Base-by-base conservation (phyloP, 2,329 filamentous ascomycete genomes). In the Talaromyces rugulosus region DNA sequence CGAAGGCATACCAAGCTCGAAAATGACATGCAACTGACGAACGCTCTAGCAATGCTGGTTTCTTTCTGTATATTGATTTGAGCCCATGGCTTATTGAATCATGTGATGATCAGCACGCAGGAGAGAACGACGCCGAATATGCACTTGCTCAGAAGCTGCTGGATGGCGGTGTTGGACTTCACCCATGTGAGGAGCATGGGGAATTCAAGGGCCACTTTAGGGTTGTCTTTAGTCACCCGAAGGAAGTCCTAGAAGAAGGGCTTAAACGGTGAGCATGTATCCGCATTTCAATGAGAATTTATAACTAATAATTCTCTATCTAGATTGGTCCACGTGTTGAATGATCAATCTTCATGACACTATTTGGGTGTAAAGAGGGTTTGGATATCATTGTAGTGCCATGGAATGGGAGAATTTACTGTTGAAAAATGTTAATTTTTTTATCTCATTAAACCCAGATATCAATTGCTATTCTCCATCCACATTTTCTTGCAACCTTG, bases 161-260 rank as follows among this genome's bases (percentile, higher is more conserved):
- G n/a, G 71, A 77, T 28, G 73, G 73, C 0, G 83, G 82, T 2
- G 77, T 86, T 2, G 83, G 81, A 61, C 61, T 86, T 30, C 81
- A 83, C 52, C 76, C 80, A 0, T 76, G 79, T 0, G 78, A 81
- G 62, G 78, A 80, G 64, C 71, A 75, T 55, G 75, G 76, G 0
- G 77, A 77, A 23, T 70, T 77, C 58, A 72, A 78, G 0, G 84
- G 85, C 0, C 83, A 80, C 78, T 86, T 85, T 64, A 72, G 85
- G 2, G 54, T 87, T 18, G 80, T 86, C 0, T 86, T 82, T 62
- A 74, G 75, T 1, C 67, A 77, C 28, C 69, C 75, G 9, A 71
- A 72, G 54, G 64, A 69, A 12, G 66, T 70, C 30, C 58, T 81
- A 34, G 66, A 71, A 23, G 73, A 77, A 64, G 77, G 78, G 5